Evolutionary conservation across 2,329 filamentous ascomycete species (phyloP).

Genomic region (Alternaria rosae): DNA sequence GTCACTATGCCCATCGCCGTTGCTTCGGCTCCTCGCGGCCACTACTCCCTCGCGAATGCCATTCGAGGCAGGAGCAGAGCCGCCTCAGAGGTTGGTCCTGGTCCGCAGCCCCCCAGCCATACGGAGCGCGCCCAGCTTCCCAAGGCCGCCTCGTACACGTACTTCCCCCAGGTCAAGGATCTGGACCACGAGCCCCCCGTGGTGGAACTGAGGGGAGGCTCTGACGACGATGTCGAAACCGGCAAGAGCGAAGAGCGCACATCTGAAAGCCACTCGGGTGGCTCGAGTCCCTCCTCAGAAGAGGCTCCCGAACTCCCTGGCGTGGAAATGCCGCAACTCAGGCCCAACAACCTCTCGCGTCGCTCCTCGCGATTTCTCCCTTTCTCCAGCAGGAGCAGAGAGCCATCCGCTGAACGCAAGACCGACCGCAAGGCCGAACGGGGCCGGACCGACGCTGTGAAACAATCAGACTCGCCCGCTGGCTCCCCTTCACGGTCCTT

Average conservation of each 20-base stretch:
- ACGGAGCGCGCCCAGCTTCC: slow-evolving; percentile 41
- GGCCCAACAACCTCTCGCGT: slow-evolving; percentile 41
- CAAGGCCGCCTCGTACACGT: slow-evolving; percentile 52
- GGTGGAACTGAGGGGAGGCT: slow-evolving; percentile 39
- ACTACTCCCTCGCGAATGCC: slow-evolving; percentile 41
- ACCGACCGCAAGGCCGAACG: slow-evolving; percentile 34
- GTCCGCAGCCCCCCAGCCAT: slow-evolving; percentile 29
- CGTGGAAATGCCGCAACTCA: slow-evolving; percentile 41
- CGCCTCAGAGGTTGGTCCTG: slow-evolving; percentile 41
- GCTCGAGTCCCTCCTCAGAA: slow-evolving; percentile 55
- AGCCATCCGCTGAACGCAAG: slow-evolving; percentile 41
- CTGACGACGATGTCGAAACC: slow-evolving; percentile 43
- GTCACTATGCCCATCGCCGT: slow-evolving; percentile 45
- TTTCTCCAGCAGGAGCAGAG: slow-evolving; percentile 46
- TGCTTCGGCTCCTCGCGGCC: slow-evolving; percentile 38
- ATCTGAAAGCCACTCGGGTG: slow-evolving; percentile 53
- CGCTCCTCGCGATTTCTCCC: slow-evolving; percentile 46
- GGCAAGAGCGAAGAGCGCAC: slow-evolving; percentile 40
- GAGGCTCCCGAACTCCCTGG: slow-evolving; percentile 38
- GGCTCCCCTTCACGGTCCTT: slow-evolving; percentile 43
- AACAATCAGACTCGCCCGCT: slow-evolving; percentile 33
- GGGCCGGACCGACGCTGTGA: slow-evolving; percentile 35
- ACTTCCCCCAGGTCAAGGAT: slow-evolving; percentile 50
- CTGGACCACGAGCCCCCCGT: slow-evolving; percentile 41
- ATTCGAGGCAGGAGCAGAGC: slow-evolving; percentile 42